Base-by-base conservation (phyloP, 1,284 basidiomycete species). In the Retiboletus fuscus region DNA sequence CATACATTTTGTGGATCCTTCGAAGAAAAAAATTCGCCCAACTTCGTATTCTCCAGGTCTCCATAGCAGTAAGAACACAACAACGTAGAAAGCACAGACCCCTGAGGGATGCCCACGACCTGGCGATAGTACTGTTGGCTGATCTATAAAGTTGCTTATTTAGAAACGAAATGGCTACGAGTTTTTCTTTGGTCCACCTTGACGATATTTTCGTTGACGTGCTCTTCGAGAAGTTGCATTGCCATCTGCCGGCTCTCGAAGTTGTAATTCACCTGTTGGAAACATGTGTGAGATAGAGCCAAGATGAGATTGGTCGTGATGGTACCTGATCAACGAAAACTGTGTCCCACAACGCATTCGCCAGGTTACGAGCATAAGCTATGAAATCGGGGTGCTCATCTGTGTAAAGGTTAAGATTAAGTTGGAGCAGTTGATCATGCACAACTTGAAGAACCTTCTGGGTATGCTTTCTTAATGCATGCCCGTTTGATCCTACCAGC, bases 31-130 rank as follows among this genome's bases (percentile, higher is more conserved):
- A 93, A 86, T 72, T 90, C 85, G n/a, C 69, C 44, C 47, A 81
- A 47, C 30, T 79, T 81, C 11, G 82, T 84, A 39, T 84, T 86
- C 82, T 99, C 98, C 75, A 99, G 86, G 77, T 97, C 92, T 2
- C 96, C 96, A 74, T 99, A 99, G 82, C 96, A 98, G 82, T 96
- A 94, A 3, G 94, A 94, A 80, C 98, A 99, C 2, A 99, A 84
- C 43, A 99, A 80, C 2, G 94, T 91, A 10, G 96, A 98, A 41
- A 99, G 84, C 39, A 96, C 91, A 0, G 96, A 98, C 22, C 98
- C 98, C 81, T 99, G 98, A 0, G 98, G 96, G 43, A 99, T 99
- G 0, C 98, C 98, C 18, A 95, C 89, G 13, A 89, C 89, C 82
- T 99, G 98, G 4, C 93, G 90, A 79, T 93, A 97, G 79, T 94